Base-by-base conservation (phyloP, 2,329 filamentous ascomycete genomes). In the Colletotrichum ledebouriae region DNA sequence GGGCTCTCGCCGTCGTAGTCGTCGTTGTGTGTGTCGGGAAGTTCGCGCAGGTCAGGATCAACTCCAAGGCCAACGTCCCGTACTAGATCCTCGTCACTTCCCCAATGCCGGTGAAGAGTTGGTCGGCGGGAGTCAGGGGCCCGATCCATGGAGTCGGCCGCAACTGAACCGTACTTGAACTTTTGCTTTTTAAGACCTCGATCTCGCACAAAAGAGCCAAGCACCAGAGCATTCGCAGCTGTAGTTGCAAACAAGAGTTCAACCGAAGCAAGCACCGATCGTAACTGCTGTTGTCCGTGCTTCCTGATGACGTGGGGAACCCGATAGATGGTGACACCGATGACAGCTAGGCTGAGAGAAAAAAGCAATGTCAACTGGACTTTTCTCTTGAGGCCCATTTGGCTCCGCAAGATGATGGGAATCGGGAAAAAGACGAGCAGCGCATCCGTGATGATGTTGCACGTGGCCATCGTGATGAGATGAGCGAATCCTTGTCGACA, bases 161-260 rank as follows among this genome's bases (percentile, higher is more conserved):
- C 81, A 12, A 85, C 81, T 1, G 90, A 89, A 15, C 85, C 84
- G 70, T 88, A 86, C 61, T 91, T 90, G 81, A 92, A 98, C 76
- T 94, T 96, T 64, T 87, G 86, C 80, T 97, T 97, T 84, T 98
- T 98, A 46, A 94, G 83, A 29, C 96, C 96, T 60, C 93, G 88
- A 77, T 98, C 95, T 13, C 95, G 89, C 33, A 98, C 89, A 75
- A 98, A 98, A 0, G 94, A 97, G 12, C 95, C 95, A 3, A 99
- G 87, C 1, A 98, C 92, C 20, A 99, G 85, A 3, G 92, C 90
- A 76, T 98, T 99, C 12, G 95, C 93, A 0, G 97, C 92, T 0
- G 90, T 89, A 0, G 94, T 93, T 5, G 96, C 94, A 58, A 95
- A 94, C 1, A 98, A 85, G 7, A 98, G 91, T 76, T 99, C 96